Base-by-base conservation (phyloP, 2,329 filamentous ascomycete species). In the Stenocarpella maydis region DNA sequence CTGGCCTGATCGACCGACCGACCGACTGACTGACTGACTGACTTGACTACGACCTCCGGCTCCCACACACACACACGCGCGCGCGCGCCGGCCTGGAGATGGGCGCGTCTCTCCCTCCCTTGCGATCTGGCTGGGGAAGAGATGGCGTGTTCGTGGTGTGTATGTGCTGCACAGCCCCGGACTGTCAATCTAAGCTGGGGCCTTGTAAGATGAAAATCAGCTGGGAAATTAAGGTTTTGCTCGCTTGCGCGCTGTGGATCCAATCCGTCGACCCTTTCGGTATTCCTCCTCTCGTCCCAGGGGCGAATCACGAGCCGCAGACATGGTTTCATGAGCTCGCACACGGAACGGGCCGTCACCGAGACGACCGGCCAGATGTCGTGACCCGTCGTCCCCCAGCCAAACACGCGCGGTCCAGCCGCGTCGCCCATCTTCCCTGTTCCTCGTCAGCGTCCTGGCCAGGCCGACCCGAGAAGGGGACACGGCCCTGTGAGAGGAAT, bases 311-410 rank as follows among this genome's bases (percentile, higher is more conserved):
- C 17, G 45, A 31, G 39, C 55, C 41, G 41, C 26, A 61, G 39
- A 43, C 55, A 45, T 61, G 55, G 55, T 61, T 61, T 61, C 55
- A 47, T 61, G 55, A 61, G 55, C 55, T 61, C 64, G 26, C 64
- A 55, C 39, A 55, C 64, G 64, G 64, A 55, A 54, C 64, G 64
- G 64, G 64, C 64, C 64, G 64, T 66, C 50, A 47, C n/a, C 24
- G 26, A 47, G 50, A 66, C 64, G 64, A 10, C 64, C 64, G 50
- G 39, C 50, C 64, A 34, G 19, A 66, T 26, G 43, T 55, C 31
- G 64, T 14, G 52, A 47, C 37, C 50, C 64, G 50, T 41, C 26
- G 4, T 15, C 10, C 26, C 34, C 34, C 19, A 12, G 8, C 8
- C 31, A 50, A 41, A 15, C 53, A 39, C 26, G 39, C n/a, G 17